A percentile compares a stretch with the other conserved stretches of the same genome.
Evolutionary conservation across 2,329 filamentous ascomycete species (phyloP).

Genomic region (Lomentospora prolificans): DNA sequence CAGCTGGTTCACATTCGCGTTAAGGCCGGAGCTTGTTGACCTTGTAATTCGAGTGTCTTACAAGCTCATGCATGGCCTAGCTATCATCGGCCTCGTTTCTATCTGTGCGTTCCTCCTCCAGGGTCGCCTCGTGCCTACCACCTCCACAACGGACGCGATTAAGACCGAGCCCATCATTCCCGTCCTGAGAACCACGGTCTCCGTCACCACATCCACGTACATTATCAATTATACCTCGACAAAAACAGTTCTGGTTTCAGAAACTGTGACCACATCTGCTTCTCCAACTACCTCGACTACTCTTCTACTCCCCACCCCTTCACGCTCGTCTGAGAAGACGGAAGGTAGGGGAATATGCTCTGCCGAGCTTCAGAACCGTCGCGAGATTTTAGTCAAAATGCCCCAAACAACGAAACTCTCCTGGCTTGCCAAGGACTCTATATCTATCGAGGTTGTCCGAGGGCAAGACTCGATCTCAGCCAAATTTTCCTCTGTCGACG

Average conservation of each 20-base stretch:
- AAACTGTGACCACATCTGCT: not conserved
- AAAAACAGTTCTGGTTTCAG: constrained; percentile 21
- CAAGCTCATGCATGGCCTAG: not conserved
- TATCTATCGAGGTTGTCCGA: constrained; percentile 45
- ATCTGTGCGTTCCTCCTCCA: not conserved
- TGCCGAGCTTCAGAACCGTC: constrained; percentile 33
- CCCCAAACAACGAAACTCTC: constrained; percentile 37
- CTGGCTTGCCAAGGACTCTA: constrained; percentile 47
- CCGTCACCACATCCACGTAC: constrained; percentile 18
- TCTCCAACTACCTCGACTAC: not conserved
- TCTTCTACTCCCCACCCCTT: not conserved
- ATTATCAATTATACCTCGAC: constrained; percentile 28
- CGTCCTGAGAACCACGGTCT: not conserved
- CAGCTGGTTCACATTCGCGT: not conserved
- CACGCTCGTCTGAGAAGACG: not conserved
- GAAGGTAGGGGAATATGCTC: constrained; percentile 29
- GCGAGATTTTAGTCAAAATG: constrained; percentile 45
- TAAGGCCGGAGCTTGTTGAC: not conserved
- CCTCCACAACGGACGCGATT: not conserved
- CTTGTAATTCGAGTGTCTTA: not conserved
- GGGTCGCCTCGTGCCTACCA: not conserved
- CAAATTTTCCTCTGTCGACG: constrained; percentile 35
- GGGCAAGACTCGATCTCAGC: constrained; percentile 36
- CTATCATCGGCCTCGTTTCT: not conserved
- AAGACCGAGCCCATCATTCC: not conserved